Base-by-base conservation (phyloP, 148 eudicot species). In the Bassia scoparia region DNA sequence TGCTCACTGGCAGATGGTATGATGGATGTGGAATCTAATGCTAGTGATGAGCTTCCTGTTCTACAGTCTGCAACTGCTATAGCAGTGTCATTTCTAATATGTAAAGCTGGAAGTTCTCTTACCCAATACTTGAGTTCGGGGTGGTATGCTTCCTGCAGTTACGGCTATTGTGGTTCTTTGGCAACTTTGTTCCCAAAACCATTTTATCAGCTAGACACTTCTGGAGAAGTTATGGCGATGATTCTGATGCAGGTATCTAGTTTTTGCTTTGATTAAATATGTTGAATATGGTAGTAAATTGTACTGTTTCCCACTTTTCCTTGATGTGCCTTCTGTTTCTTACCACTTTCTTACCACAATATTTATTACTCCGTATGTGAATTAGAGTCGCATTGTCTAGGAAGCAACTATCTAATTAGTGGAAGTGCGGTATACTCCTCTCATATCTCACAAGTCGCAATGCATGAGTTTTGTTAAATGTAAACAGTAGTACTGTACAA, bases 191-290 rank as follows among this genome's bases (percentile, higher is more conserved):
- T 93, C 69, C 98, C 98, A 24, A 77, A 55, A 65, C 89, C 73
- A 44, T 90, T 87, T 68, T 80, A 82, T 69, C 77, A 84, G 76
- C 83, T 90, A 71, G 98, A 97, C 49, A 89, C 90, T 65, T 85
- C 90, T 69, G 97, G 95, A 60, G 95, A 93, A 74, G 87, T 87
- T 49, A 81, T 89, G 81, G 95, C 98, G 68, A 30, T 85, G 71
- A 83, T 93, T 64, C 75, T 89, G 78, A 90, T 93, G 94, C 98
- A 93, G 98, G 98, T 90, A 81, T 61, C 24, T 30, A 6, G 61
- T 11, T 61, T 48, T 43, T 54, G 44, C 35, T 60, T 60, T 23
- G 11, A 27, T 61, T 31, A 27, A 33, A 60, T 49, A 60, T 49
- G 11, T 31, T 70, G 29, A 30, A 35, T 38, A 33, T 59, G 62